A percentile compares a stretch with the other conserved stretches of the same genome.
Evolutionary conservation across 306 rosid genomes (phyloP).

Genomic region (Senna tora): DNA sequence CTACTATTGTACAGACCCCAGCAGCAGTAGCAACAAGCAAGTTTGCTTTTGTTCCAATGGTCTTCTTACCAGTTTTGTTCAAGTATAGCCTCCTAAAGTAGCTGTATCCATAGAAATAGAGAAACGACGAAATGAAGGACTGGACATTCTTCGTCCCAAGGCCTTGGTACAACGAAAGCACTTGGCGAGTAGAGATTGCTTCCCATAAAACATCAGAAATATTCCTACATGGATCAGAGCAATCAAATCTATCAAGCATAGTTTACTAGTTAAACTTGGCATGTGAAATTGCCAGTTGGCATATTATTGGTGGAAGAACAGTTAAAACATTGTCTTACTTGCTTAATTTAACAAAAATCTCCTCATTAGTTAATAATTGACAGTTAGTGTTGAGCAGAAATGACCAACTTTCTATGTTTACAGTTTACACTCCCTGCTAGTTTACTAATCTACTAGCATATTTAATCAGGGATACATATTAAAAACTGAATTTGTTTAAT

Average conservation of each 20-base stretch:
- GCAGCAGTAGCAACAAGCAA: conserved; percentile 84
- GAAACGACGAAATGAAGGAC: conserved; percentile 74
- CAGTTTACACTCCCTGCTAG: background rate
- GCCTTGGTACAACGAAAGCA: conserved; percentile 89
- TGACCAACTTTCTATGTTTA: conserved; percentile 1
- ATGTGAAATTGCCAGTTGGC: conserved; percentile 1
- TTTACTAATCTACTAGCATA: background rate
- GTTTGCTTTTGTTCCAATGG: conserved; percentile 80
- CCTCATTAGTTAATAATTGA: background rate
- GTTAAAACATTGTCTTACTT: background rate
- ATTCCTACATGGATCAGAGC: conserved; percentile 61
- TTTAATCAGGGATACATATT: background rate
- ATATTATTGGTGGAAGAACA: background rate
- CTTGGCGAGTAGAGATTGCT: conserved; percentile 75
- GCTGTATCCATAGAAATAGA: conserved; percentile 97
- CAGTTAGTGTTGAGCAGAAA: conserved; percentile 2
- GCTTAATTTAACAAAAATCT: background rate
- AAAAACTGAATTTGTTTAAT: conserved; percentile 11
- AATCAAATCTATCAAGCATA: conserved; percentile 27
- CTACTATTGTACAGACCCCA: conserved; percentile 78
- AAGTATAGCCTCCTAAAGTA: conserved; percentile 79
- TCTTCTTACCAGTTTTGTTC: conserved; percentile 68
- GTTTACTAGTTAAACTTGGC: conserved; percentile 10
- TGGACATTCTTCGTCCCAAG: conserved; percentile 90
- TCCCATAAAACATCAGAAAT: conserved; percentile 95